Base-by-base conservation (phyloP, 257 asterid genomes). In the Voacanga thouarsii region DNA sequence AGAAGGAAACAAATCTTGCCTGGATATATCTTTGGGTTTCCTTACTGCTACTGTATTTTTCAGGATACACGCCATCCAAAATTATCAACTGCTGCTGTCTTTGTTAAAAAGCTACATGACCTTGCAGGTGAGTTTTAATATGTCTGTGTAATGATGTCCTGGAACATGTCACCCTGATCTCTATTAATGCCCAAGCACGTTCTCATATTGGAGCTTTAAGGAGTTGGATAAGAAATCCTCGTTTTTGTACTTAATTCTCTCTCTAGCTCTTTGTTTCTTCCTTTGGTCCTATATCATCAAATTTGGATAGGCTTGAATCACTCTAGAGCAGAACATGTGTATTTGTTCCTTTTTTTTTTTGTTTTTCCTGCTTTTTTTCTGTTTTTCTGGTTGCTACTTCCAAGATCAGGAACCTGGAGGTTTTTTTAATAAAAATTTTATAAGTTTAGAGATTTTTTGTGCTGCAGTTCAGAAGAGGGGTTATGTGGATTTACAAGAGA, bases 381-480 rank as follows among this genome's bases (percentile, higher is more conserved):
- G 3, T 4, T 55, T 55, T 47, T 16, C 61, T 19, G 37, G 4
- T 37, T 50, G 77, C 67, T 56, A 56, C 0, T 67, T 68, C 61
- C 37, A 43, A 59, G 59, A 75, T 60, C 79, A 68, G 66, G 63
- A 77, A 63, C 67, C 75, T 76, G 43, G 57, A 47, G 71, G 49
- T 72, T 71, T 85, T 41, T 39, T 67, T 75, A 63, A 64, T 33
- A 77, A 0, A 0, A 11, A 49, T 49, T 72, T 61, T 75, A 77
- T 81, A 78, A 37, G 7, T 80, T 51, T 82, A 72, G 65, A 76
- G 81, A 55, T 78, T 56, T 65, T 79, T 69, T 43, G 37, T 83
- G 69, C 77, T 72, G 82, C 96, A 93, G 99, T 91, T 86, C 98
- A 92, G 82, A 95, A 93, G 90, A 92, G 84, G 87, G 97, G 97